Evolutionary conservation across 169 alveolate species (phyloP).

Genomic region (Eimeria sp.): DNA sequence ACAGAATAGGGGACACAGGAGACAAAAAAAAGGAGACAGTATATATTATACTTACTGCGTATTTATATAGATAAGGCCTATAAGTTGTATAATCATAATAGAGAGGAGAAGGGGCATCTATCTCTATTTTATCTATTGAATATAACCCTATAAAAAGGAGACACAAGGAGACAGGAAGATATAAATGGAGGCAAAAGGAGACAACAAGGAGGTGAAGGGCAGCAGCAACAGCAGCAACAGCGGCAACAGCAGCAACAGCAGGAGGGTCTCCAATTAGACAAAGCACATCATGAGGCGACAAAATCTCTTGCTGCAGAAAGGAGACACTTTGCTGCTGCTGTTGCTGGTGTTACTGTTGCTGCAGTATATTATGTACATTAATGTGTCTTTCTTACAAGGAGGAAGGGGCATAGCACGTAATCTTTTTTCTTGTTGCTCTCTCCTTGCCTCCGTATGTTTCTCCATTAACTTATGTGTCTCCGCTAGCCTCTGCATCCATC

Average conservation of each 20-base stretch:
- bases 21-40: background rate
- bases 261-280: too few species aligned
- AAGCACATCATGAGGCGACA: too few species aligned
- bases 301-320: too few species aligned
- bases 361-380: too few species aligned
- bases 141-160: background rate
- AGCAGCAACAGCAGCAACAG: background rate
- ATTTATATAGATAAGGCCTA: background rate
- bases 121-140: background rate
- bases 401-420: background rate
- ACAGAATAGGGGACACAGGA: background rate
- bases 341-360: too few species aligned
- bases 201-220: background rate
- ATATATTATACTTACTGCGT: background rate
- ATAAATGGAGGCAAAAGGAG: background rate
- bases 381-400: background rate
- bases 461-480: slow-evolving; percentile 26
- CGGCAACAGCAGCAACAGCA: background rate
- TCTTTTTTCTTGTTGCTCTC: background rate
- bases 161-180: background rate
- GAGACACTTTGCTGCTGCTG: background rate
- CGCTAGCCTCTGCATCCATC: slow-evolving; percentile 32
- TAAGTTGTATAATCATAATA: slow-evolving; percentile 6
- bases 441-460: background rate
- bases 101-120: slow-evolving; percentile 22